A percentile compares a stretch with the other conserved stretches of the same genome.
Conservation (phyloP, 495 filamentous ascomycete genomes). For the Xylaria telfairii region DNA sequence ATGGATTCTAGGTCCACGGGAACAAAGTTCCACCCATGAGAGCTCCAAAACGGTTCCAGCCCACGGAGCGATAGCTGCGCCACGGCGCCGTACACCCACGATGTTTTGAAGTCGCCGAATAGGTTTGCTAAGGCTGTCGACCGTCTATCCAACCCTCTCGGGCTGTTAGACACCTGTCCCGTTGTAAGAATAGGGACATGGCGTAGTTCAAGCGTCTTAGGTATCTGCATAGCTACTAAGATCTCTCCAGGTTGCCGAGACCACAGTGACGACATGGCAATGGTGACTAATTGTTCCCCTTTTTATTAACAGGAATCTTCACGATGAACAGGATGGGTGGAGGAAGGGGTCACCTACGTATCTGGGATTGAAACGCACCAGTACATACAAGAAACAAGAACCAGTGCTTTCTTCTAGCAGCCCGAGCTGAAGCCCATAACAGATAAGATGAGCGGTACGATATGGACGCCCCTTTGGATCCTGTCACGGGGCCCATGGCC, state of each 20-base stretch:
- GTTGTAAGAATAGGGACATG: background rate
- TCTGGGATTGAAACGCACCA: conserved; percentile 38
- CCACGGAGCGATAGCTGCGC: conserved; percentile 42
- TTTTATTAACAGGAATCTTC: no score
- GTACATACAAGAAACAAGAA: conserved; percentile 40
- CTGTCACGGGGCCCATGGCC: conserved; percentile 29
- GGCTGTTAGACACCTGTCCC: background rate
- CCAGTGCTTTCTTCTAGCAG: conserved; percentile 41
- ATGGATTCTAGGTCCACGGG: conserved; percentile 27
- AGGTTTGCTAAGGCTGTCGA: conserved; percentile 4
- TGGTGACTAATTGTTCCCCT: conserved; percentile 37
- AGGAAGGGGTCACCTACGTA: conserved; percentile 39
- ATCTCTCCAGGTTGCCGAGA: background rate
- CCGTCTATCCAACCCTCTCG: background rate
- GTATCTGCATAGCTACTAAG: background rate
- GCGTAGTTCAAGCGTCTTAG: background rate
- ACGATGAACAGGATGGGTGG: no score
- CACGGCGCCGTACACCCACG: conserved; percentile 42
- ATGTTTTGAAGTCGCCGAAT: conserved; percentile 21
- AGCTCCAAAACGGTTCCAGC: conserved; percentile 45
- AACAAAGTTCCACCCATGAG: conserved; percentile 47
- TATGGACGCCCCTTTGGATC: conserved; percentile 30
- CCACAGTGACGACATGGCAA: conserved; percentile 49
- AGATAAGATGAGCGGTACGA: conserved; percentile 45
- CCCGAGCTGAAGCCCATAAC: conserved; percentile 40